phyloP scores from a whole-genome alignment of 208 protist species.

The Herpetomonas muscarum region DNA sequence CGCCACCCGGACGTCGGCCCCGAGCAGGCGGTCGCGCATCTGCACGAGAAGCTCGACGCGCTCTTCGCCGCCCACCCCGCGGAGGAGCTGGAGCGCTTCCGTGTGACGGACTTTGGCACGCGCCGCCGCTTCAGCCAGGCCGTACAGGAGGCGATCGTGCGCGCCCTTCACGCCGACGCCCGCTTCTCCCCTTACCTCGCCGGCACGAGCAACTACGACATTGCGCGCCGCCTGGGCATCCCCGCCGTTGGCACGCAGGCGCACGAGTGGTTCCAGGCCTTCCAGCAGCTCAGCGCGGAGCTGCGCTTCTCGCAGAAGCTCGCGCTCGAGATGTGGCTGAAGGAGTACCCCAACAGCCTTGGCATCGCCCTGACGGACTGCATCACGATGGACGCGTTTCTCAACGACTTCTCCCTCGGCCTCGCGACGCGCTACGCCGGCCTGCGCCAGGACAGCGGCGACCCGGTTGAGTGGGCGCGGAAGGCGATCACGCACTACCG shows the following conservation, averaged over 20 bases:
- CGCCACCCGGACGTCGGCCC: conserved; percentile 44
- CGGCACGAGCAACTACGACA: conserved; percentile 85
- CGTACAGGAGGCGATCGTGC: conserved; percentile 77
- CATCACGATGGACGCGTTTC: conserved; percentile 88
- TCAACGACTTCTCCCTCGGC: conserved; percentile 61
- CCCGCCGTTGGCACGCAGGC: conserved; percentile 76
- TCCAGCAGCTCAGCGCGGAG: conserved; percentile 73
- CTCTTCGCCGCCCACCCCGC: conserved; percentile 48
- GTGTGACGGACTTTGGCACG: conserved; percentile 77
- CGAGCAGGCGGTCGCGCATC: conserved; percentile 39
- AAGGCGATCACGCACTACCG: conserved; percentile 82
- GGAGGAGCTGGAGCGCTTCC: conserved; percentile 49
- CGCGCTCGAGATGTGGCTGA: conserved; percentile 71
- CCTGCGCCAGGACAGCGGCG: conserved; percentile 81
- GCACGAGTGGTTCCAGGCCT: conserved; percentile 90
- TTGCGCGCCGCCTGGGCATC: conserved; percentile 63
- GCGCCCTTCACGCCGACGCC: conserved; percentile 35
- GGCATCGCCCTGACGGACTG: conserved; percentile 86
- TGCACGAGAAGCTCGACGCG: conserved; percentile 47
- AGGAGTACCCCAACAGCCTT: conserved; percentile 78
- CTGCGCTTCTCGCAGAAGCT: conserved; percentile 66
- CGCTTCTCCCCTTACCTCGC: conserved; percentile 52
- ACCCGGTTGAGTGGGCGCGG: conserved; percentile 62
- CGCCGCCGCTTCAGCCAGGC: conserved; percentile 76
- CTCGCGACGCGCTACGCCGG: conserved; percentile 63